Conservation (phyloP, 2,329 filamentous ascomycete species). For the Diplodia corticola region DNA sequence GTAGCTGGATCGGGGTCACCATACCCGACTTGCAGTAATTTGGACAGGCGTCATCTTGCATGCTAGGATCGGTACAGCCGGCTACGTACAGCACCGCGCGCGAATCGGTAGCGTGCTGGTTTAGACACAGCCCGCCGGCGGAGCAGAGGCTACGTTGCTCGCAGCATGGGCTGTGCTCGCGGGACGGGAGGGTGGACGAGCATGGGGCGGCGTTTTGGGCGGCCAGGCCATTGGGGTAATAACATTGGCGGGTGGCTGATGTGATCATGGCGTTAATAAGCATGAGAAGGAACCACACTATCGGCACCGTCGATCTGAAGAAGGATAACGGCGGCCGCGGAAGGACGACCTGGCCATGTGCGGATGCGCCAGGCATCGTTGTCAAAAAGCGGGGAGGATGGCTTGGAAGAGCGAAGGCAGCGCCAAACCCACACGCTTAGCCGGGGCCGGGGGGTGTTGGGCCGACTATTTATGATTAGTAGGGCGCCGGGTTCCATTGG, state of each 20-base stretch:
- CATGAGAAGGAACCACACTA: constrained; percentile 9
- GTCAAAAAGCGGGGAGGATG: constrained; percentile 13
- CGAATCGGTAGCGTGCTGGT: constrained; percentile 4
- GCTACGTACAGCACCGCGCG: constrained; percentile 3
- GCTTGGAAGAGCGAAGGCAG: constrained; percentile 10
- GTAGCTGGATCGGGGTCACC: background rate
- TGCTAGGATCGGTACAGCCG: constrained; percentile 6
- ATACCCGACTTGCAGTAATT: constrained; percentile 17
- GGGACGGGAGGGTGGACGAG: background rate
- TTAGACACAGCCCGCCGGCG: background rate
- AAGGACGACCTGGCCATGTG: constrained; percentile 7
- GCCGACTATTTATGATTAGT: constrained; percentile 14
- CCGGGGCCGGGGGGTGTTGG: background rate
- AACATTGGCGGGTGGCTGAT: constrained; percentile 13
- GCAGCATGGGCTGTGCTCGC: constrained; percentile 13
- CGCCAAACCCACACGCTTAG: constrained; percentile 1
- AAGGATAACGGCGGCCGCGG: background rate
- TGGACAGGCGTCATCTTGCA: background rate
- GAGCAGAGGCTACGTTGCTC: background rate
- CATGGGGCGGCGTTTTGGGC: constrained; percentile 3
- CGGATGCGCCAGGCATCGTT: constrained; percentile 17
- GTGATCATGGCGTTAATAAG: constrained; percentile 18
- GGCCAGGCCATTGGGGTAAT: constrained; percentile 11
- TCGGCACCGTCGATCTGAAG: constrained; percentile 12
- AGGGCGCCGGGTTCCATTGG: background rate